Evolutionary conservation across 345 rosid genomes (phyloP).

Genomic region (Aegle marmelos): DNA sequence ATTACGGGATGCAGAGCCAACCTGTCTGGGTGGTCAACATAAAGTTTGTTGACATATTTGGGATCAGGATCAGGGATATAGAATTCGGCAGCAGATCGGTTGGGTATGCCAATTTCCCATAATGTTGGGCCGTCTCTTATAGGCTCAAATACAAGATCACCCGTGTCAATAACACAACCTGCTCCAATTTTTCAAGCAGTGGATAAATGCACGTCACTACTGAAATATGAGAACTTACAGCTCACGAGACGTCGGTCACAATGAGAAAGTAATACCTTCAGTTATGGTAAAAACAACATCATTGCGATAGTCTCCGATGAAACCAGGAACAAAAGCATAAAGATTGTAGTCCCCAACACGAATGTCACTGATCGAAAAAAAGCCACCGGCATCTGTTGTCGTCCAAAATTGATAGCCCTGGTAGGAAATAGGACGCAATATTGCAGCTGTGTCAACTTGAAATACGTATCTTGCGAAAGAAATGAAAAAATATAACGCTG

Average conservation of each 20-base stretch:
- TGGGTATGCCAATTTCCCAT: conserved; percentile 91
- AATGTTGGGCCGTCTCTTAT: conserved; percentile 77
- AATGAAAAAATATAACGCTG: background rate
- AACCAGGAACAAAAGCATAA: conserved; percentile 73
- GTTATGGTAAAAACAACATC: conserved; percentile 36
- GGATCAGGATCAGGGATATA: conserved; percentile 76
- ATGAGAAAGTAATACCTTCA: conserved; percentile 37
- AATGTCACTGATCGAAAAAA: conserved; percentile 43
- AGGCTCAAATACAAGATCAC: conserved; percentile 54
- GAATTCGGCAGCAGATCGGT: conserved; percentile 73
- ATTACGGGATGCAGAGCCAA: conserved; percentile 1
- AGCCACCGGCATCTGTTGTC: conserved; percentile 51
- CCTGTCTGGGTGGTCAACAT: conserved; percentile 62
- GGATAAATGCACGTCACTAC: background rate
- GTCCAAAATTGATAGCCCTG: conserved; percentile 89
- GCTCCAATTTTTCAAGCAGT: background rate
- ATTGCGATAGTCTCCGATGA: conserved; percentile 63
- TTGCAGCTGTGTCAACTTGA: background rate
- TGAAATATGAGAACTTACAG: background rate
- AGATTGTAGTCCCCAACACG: conserved; percentile 59
- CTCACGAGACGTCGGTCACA: background rate
- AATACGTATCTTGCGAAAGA: background rate
- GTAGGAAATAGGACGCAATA: background rate
- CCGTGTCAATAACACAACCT: conserved; percentile 57
- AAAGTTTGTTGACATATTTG: conserved; percentile 57